phyloP scores from a whole-genome alignment of 352 stramenopile species.

The Phytophthora pisi region DNA sequence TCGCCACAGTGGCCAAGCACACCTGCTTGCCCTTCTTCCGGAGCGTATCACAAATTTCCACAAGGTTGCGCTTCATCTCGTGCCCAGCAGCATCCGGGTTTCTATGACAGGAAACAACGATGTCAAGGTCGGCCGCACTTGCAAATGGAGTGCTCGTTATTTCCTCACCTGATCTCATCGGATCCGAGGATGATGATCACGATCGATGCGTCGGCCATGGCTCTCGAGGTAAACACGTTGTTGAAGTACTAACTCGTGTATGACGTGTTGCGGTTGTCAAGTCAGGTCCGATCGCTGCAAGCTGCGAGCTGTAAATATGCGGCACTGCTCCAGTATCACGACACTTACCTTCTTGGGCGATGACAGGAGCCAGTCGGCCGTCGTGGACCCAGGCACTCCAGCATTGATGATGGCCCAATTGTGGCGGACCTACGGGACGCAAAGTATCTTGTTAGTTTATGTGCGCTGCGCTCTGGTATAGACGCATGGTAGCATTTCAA shows the following conservation, averaged over 20 bases:
- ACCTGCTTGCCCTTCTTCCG: conserved; percentile 86
- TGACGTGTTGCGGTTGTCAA: conserved; percentile 9
- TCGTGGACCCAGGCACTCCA: conserved; percentile 64
- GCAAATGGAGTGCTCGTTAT: not conserved
- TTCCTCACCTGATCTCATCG: conserved; percentile 56
- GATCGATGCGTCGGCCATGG: conserved; percentile 72
- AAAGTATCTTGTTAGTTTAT: conserved; percentile 22
- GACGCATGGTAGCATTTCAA: not conserved
- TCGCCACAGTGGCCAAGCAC: conserved; percentile 69
- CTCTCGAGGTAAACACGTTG: conserved; percentile 61
- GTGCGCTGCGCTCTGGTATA: not conserved
- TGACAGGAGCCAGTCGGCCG: conserved; percentile 69
- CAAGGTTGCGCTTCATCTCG: conserved; percentile 65
- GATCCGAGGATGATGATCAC: conserved; percentile 82
- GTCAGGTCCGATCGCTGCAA: not conserved
- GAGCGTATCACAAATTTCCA: conserved; percentile 77
- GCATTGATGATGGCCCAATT: conserved; percentile 84
- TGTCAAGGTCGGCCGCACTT: conserved; percentile 8
- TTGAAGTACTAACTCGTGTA: conserved; percentile 63
- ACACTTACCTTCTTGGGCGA: conserved; percentile 57
- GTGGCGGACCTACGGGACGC: conserved; percentile 64
- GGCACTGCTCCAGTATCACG: too few species aligned
- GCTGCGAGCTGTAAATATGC: too few species aligned
- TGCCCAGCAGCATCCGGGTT: conserved; percentile 30
- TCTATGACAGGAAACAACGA: conserved; percentile 18